Conservation (phyloP, 192 early-diverging fungal species). For the Linderina pennispora region DNA sequence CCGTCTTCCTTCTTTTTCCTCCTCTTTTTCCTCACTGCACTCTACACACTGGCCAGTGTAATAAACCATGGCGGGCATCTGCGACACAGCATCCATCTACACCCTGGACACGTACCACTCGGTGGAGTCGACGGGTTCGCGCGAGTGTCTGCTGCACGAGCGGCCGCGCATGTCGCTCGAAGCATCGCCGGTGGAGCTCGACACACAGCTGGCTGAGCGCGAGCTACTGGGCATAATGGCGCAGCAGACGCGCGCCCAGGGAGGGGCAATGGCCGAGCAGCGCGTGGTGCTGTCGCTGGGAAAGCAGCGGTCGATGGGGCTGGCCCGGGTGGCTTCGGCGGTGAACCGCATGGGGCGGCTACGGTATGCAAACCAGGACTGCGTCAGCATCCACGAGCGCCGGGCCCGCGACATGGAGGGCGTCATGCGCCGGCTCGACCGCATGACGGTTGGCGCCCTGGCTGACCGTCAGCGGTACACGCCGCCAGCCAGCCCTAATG, state of each 20-base stretch:
- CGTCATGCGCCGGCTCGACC: constrained; percentile 20
- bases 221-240: constrained; percentile 12
- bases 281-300: constrained; percentile 26
- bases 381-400: not conserved
- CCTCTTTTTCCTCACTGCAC: too few species aligned
- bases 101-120: constrained; percentile 24
- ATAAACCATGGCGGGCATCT: too few species aligned
- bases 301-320: constrained; percentile 30
- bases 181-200: not conserved
- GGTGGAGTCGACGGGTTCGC: constrained; percentile 23
- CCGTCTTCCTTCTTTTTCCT: too few species aligned
- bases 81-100: constrained; percentile 11
- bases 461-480: constrained; percentile 19
- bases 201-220: too few species aligned
- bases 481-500: too few species aligned
- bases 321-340: constrained; percentile 22
- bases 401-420: constrained; percentile 34
- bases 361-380: constrained; percentile 39
- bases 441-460: constrained; percentile 21
- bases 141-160: constrained; percentile 12
- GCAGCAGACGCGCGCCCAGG: constrained; percentile 8
- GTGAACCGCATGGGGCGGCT: constrained; percentile 34
- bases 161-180: not conserved
- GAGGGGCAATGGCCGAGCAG: constrained; percentile 12
- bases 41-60: too few species aligned